Percentiles rank a stretch among this genome's conserved stretches.
Evolutionary conservation across 2,329 filamentous ascomycete genomes (phyloP).

Genomic region (Beauveria varroae): DNA sequence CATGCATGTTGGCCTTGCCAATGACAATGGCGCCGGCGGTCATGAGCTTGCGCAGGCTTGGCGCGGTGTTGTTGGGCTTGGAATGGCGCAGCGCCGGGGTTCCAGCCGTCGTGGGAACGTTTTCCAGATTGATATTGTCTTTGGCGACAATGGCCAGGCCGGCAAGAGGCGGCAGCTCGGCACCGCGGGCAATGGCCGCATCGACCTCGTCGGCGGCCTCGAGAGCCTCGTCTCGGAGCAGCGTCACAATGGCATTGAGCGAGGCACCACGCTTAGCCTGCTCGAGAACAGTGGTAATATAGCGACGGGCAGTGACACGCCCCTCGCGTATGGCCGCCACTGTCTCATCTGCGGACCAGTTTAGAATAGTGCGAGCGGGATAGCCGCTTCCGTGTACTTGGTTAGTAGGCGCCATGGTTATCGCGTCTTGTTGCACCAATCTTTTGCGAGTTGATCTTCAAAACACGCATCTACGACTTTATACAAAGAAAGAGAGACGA

Average conservation of each 20-base stretch:
- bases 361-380: neutral
- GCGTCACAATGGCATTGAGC: constrained; percentile 8
- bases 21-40: constrained; percentile 22
- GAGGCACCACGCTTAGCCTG: neutral
- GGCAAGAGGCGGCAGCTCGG: constrained; percentile 14
- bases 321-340: constrained; percentile 8
- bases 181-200: constrained; percentile 8
- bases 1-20: constrained; percentile 48
- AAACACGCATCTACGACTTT: neutral
- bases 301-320: neutral
- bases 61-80: constrained; percentile 13
- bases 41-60: constrained; percentile 15
- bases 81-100: constrained; percentile 12
- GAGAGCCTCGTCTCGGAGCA: constrained; percentile 4
- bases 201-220: constrained; percentile 9
- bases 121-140: constrained; percentile 17
- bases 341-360: constrained; percentile 9
- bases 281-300: constrained; percentile 7
- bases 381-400: neutral
- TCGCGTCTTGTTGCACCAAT: neutral
- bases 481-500: neutral
- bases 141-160: constrained; percentile 17
- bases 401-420: neutral
- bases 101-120: constrained; percentile 13
- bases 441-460: no score